These are phyloP conservation scores for Chamaecrista fasciculata DNA, from an alignment of 306 rosid species.

Conservation along the genomic window DNA sequence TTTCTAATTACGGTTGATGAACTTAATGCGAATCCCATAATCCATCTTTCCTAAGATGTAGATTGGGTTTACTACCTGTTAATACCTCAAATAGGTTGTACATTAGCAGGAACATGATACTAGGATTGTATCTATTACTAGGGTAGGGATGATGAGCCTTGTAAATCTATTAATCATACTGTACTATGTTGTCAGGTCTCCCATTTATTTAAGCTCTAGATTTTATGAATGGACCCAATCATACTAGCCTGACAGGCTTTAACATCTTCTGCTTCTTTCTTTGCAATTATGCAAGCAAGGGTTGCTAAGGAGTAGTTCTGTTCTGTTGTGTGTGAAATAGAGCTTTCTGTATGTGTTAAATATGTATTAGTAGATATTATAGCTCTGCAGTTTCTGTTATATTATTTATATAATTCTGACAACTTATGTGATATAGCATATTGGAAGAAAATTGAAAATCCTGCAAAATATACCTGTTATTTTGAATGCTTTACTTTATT, in stretches of 20 bases:
- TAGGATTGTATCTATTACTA: neutral
- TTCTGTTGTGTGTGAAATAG: constrained; percentile 6
- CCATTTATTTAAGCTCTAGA: neutral
- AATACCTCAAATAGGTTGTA: neutral
- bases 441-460: neutral
- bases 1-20: neutral
- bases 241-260: neutral
- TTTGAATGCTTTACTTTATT: neutral
- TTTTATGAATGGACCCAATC: neutral
- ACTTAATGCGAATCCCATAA: neutral
- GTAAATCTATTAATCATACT: neutral
- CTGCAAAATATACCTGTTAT: neutral
- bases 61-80: neutral
- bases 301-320: neutral
- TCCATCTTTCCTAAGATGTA: neutral
- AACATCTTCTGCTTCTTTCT: neutral
- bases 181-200: neutral
- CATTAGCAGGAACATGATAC: neutral
- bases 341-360: neutral
- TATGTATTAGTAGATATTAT: neutral
- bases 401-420: neutral
- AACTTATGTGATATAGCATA: neutral
- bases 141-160: neutral
- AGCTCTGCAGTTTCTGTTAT: neutral
- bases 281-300: neutral